phyloP scores from a whole-genome alignment of 345 rosid genomes.

The Melaleuca alternifolia region DNA sequence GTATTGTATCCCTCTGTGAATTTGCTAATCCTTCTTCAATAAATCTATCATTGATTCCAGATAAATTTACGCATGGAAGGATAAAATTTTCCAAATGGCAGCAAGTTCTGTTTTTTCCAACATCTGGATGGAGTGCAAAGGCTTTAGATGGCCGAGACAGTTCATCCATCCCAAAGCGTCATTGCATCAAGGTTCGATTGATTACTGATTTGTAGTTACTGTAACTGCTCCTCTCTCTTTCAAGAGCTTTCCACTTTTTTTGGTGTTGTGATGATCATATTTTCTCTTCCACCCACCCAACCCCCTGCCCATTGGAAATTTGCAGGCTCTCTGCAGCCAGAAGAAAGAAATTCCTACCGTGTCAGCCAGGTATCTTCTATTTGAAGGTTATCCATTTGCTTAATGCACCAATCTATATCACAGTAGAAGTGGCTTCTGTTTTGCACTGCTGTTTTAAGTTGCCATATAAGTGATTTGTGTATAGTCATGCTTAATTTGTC shows the following conservation, averaged over 20 bases:
- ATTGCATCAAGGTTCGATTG: neutral
- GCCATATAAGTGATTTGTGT: neutral
- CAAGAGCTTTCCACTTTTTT: neutral
- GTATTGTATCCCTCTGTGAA: neutral
- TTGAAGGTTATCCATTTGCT: neutral
- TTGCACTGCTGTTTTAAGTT: neutral
- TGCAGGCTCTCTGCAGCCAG: constrained; percentile 45
- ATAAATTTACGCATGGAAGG: neutral
- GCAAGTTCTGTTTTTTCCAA: neutral
- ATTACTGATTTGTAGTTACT: neutral
- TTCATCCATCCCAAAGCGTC: neutral
- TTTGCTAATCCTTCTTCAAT: neutral
- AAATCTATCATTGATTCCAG: neutral
- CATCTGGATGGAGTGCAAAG: constrained; percentile 13
- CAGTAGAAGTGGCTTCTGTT: neutral
- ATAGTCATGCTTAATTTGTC: neutral
- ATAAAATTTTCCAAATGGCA: neutral
- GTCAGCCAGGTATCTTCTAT: constrained; percentile 41
- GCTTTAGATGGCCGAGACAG: neutral
- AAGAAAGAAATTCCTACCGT: constrained; percentile 38
- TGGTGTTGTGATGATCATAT: neutral
- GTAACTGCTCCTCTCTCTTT: neutral
- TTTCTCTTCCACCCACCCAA: neutral
- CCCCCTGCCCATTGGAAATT: neutral
- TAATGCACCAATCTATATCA: neutral